Base-by-base conservation (phyloP, 495 filamentous ascomycete genomes). In the Aspergillus sparsus region DNA sequence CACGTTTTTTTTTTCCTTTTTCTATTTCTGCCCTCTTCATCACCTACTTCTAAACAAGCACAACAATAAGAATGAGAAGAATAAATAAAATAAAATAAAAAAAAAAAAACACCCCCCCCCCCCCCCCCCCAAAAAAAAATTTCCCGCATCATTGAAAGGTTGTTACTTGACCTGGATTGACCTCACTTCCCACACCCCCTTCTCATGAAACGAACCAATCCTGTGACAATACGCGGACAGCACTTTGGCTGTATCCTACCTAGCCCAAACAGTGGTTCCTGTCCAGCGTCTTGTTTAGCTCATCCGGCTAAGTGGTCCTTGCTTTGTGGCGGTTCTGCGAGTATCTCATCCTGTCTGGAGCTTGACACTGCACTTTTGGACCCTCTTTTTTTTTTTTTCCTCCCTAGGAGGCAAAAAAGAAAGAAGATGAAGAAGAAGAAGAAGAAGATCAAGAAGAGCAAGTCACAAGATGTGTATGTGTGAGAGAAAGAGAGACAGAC, bases 251-350 rank as follows among this genome's bases (percentile, higher is more conserved):
- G 57, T 58, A 61, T 64, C 57, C 45, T 9, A 54, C 53, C 53
- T 62, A 60, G 55, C 57, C 60, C 49, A 66, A 62, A 66, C 64
- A 60, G 60, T 60, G 60, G 59, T 62, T 59, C 59, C 59, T 62
- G 52, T 44, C 60, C 59, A 54, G 63, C 58, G 63, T 61, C 58
- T 57, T 53, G 55, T 54, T 60, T 62, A 66, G 60, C 60, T 62
- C 52, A 61, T 58, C 62, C 59, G 60, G 31, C 51, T 27, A 27
- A 45, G 58, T 65, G 66, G 66, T 68, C 66, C 66, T 68, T 68
- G 66, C 66, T 68, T 68, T 57, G 66, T 68, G 66, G 66, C 66
- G 62, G 61, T 57, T 60, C 56, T 49, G 46, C 34, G 55, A 55
- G 46, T 55, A 60, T 58, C 57, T 61, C 45, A 55, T 27, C 21